Conservation (phyloP, 1,284 basidiomycete species). For the Malassezia vespertilionis region DNA sequence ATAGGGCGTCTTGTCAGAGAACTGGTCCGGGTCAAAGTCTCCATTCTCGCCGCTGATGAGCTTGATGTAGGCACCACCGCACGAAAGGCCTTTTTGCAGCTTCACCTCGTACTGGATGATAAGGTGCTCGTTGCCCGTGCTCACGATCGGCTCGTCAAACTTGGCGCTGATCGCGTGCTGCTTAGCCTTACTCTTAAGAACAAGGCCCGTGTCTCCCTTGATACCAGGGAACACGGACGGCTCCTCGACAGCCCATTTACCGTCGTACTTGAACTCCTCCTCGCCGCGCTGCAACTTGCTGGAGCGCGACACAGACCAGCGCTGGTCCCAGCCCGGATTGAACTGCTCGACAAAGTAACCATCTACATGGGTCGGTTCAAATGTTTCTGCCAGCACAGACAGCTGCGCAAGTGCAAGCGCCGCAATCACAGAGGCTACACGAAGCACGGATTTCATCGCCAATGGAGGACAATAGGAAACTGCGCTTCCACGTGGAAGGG, state of each 20-base stretch:
- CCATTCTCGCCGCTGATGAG: conserved; percentile 57
- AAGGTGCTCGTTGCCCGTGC: conserved; percentile 67
- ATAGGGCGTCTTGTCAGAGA: conserved; percentile 46
- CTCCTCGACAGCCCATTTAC: conserved; percentile 92
- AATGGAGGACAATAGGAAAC: neutral
- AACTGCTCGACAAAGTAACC: conserved; percentile 98
- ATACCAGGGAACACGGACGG: conserved; percentile 58
- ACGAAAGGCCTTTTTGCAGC: conserved; percentile 97
- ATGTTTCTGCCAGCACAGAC: conserved; percentile 7
- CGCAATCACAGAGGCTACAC: conserved; percentile 8
- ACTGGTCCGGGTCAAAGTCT: conserved; percentile 40
- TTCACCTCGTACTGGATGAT: conserved; percentile 94
- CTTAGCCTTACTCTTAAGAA: conserved; percentile 66
- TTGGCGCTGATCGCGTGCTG: conserved; percentile 96
- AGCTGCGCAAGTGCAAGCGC: neutral
- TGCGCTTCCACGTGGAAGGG: conserved; percentile 13
- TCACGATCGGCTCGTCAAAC: conserved; percentile 67
- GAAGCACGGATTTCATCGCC: conserved; percentile 13
- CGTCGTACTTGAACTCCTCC: conserved; percentile 73
- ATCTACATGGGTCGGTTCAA: conserved; percentile 66
- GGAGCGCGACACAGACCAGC: conserved; percentile 92
- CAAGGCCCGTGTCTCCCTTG: conserved; percentile 47
- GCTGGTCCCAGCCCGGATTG: conserved; percentile 72
- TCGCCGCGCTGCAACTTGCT: conserved; percentile 60
- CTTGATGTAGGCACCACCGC: conserved; percentile 98